These are phyloP conservation scores for Skeletonema tropicum DNA, from an alignment of 108 stramenopile species.

Conservation along the genomic window DNA sequence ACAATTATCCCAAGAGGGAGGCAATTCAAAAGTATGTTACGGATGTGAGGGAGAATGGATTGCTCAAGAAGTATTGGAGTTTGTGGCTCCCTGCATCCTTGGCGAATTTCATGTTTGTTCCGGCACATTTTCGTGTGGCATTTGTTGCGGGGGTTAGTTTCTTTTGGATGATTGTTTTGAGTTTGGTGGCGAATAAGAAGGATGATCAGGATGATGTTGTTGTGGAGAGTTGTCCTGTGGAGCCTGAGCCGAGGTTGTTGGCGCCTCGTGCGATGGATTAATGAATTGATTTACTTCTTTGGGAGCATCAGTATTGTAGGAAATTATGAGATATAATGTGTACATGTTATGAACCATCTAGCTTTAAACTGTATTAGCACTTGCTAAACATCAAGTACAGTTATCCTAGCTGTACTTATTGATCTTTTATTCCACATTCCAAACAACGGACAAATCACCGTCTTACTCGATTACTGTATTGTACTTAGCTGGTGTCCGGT, in stretches of 20 bases:
- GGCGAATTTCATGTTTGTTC: conserved; percentile 38
- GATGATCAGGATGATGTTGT: background rate
- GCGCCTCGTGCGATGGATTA: conserved; percentile 3
- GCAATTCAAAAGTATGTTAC: conserved; percentile 25
- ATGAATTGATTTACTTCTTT: no score
- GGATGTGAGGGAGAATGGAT: conserved; percentile 27
- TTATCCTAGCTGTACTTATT: background rate
- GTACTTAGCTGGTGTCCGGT: no score
- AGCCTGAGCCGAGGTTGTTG: conserved; percentile 5
- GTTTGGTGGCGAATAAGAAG: conserved; percentile 4
- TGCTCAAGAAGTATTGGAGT: conserved; percentile 45
- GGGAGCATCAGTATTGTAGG: no score
- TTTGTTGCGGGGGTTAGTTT: conserved; percentile 42
- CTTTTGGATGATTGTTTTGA: conserved; percentile 45
- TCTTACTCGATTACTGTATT: no score
- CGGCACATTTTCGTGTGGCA: conserved; percentile 40
- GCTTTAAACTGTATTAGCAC: no score
- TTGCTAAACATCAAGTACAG: no score
- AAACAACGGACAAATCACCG: no score
- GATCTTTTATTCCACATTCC: background rate
- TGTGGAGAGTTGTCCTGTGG: background rate
- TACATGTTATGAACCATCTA: background rate
- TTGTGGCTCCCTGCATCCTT: conserved; percentile 40
- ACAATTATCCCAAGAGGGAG: conserved; percentile 5
- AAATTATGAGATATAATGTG: background rate